A percentile compares a stretch with the other conserved stretches of the same genome.
Evolutionary conservation across 2,329 filamentous ascomycete genomes (phyloP).

Genomic region (Fusarium torreyae): DNA sequence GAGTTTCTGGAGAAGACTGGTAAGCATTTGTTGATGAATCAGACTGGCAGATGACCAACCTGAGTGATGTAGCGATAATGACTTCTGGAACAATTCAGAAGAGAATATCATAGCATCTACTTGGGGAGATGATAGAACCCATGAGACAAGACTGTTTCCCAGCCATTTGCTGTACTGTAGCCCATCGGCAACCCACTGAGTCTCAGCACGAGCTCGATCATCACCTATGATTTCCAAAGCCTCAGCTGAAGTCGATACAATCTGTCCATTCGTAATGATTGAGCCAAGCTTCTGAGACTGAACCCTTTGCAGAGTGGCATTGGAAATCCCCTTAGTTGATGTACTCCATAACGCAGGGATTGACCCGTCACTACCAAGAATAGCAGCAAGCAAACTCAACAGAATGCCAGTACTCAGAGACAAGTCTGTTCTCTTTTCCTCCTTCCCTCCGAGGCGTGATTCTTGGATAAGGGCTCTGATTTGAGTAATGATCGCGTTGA

Average conservation of each 20-base stretch:
- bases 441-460: constrained; percentile 58
- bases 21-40: neutral
- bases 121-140: constrained; percentile 54
- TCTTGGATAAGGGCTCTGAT: constrained; percentile 74
- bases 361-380: constrained; percentile 59
- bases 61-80: constrained; percentile 79
- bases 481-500: constrained; percentile 83
- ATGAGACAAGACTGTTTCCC: constrained; percentile 72
- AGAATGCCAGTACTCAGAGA: constrained; percentile 61
- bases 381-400: constrained; percentile 60
- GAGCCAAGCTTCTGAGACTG: constrained; percentile 59
- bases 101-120: constrained; percentile 59
- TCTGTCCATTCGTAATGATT: constrained; percentile 64
- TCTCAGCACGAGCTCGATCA: constrained; percentile 46
- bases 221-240: constrained; percentile 66
- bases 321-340: constrained; percentile 47
- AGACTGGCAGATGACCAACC: constrained; percentile 61
- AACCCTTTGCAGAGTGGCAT: constrained; percentile 49
- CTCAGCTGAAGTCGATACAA: constrained; percentile 68
- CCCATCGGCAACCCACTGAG: constrained; percentile 76
- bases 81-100: constrained; percentile 68
- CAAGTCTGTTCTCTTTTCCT: constrained; percentile 59
- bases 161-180: constrained; percentile 80
- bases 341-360: constrained; percentile 58
- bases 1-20: constrained; percentile 54